phyloP scores from a whole-genome alignment of 352 stramenopile genomes.

The Globisporangium viniferum region DNA sequence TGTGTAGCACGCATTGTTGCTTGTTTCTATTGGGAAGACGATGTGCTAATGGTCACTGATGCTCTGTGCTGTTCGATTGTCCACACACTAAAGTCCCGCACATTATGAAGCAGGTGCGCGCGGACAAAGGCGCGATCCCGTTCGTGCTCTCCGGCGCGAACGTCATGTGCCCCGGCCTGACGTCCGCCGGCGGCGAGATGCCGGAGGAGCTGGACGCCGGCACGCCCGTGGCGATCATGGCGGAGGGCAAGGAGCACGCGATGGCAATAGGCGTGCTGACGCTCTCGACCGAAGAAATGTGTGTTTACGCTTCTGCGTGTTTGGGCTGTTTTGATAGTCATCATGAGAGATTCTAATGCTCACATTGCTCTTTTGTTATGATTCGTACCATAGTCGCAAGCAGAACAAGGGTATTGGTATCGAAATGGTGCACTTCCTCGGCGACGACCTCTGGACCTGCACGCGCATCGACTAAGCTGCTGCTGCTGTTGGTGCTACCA shows the following conservation, averaged over 20 bases:
- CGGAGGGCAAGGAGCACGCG: conserved; percentile 96
- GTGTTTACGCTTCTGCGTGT: conserved; percentile 17
- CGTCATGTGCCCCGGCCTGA: conserved; percentile 98
- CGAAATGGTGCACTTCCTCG: conserved; percentile 96
- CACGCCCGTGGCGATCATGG: conserved; percentile 93
- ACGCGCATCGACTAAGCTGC: conserved; percentile 66
- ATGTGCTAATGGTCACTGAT: background rate
- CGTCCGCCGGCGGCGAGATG: conserved; percentile 93
- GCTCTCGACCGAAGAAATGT: conserved; percentile 97
- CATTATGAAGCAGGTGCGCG: conserved; percentile 92
- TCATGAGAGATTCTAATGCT: background rate
- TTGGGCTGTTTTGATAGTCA: background rate
- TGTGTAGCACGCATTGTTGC: background rate
- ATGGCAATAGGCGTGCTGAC: conserved; percentile 96
- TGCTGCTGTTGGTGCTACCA: background rate
- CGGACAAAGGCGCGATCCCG: conserved; percentile 97
- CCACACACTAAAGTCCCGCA: conserved; percentile 56
- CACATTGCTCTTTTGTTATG: conserved; percentile 5
- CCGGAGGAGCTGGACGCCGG: conserved; percentile 80
- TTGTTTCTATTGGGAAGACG: background rate
- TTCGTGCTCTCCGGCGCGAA: conserved; percentile 97
- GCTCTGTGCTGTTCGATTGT: background rate
- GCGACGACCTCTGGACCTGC: conserved; percentile 94
- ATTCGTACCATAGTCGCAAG: conserved; percentile 51
- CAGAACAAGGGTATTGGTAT: conserved; percentile 97